A percentile compares a stretch with the other conserved stretches of the same genome.
phyloP scores from a whole-genome alignment of 2,329 filamentous ascomycete genomes.

The Sporothrix luriei region DNA sequence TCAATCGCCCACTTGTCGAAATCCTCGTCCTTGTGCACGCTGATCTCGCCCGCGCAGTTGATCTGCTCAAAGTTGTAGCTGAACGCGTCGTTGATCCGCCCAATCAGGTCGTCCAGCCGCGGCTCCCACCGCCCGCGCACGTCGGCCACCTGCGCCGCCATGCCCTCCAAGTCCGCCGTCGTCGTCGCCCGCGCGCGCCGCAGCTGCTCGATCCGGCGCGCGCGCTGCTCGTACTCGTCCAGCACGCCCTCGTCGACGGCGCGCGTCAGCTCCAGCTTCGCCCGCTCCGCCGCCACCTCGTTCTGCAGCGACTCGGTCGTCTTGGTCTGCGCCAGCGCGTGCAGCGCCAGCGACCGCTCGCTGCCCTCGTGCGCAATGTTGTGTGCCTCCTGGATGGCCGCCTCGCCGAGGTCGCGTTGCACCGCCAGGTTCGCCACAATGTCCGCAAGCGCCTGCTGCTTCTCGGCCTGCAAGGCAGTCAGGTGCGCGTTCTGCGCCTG shows the following conservation, averaged over 20 bases:
- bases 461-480: constrained; percentile 53
- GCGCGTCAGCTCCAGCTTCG: constrained; percentile 77
- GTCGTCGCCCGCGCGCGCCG: constrained; percentile 58
- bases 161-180: constrained; percentile 56
- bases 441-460: constrained; percentile 44
- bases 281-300: constrained; percentile 73
- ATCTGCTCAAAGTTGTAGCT: constrained; percentile 92
- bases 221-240: constrained; percentile 74
- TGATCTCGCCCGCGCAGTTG: constrained; percentile 88
- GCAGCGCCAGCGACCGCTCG: constrained; percentile 48
- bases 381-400: constrained; percentile 43
- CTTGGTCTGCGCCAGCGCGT: constrained; percentile 51
- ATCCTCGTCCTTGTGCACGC: constrained; percentile 84
- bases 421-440: constrained; percentile 47
- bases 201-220: constrained; percentile 68
- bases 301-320: constrained; percentile 66
- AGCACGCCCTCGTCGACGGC: constrained; percentile 75
- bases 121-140: constrained; percentile 81
- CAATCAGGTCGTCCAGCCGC: constrained; percentile 72
- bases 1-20: constrained; percentile 94
- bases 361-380: constrained; percentile 48
- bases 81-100: constrained; percentile 86
- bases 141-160: constrained; percentile 62
- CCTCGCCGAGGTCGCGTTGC: constrained; percentile 45
- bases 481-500: constrained; percentile 65